Conservation (phyloP, 306 rosid species). For the Rubus idaeus region DNA sequence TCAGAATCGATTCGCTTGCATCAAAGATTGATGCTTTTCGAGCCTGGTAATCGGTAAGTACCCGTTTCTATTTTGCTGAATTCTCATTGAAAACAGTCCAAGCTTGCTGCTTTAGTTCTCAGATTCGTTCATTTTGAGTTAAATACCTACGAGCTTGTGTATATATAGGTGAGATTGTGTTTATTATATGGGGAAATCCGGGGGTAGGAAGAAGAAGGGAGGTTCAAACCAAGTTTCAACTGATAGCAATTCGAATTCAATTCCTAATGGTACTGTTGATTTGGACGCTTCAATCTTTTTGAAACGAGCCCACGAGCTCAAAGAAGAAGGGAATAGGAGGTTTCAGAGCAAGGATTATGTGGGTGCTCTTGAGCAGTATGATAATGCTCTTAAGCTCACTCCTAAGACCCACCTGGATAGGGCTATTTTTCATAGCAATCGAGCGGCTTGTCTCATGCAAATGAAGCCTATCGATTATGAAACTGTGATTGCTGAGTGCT, state of each 20-base stretch:
- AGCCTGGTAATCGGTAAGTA: conserved; percentile 32
- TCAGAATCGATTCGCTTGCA: neutral
- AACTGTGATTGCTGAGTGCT: conserved; percentile 82
- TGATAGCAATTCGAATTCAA: conserved; percentile 41
- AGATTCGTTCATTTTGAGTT: neutral
- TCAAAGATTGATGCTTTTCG: conserved; percentile 16
- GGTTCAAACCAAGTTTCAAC: conserved; percentile 50
- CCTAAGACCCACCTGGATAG: conserved; percentile 79
- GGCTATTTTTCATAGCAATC: conserved; percentile 88
- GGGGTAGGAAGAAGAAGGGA: conserved; percentile 86
- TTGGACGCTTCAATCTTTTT: conserved; percentile 74
- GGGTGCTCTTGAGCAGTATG: conserved; percentile 91
- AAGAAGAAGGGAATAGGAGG: conserved; percentile 86
- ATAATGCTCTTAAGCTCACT: conserved; percentile 73
- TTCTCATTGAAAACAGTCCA: neutral
- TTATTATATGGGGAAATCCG: conserved; percentile 84
- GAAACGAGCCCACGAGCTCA: conserved; percentile 91
- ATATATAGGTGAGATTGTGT: neutral
- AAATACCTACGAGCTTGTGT: conserved; percentile 12
- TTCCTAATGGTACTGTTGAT: conserved; percentile 63
- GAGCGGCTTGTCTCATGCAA: conserved; percentile 95
- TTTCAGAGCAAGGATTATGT: conserved; percentile 78
- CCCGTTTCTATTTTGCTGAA: neutral
- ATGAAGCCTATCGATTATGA: conserved; percentile 92
- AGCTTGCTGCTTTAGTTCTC: conserved; percentile 10